Evolutionary conservation across 2,329 filamentous ascomycete genomes (phyloP), one percentile per base, ranked within the genome.

Genomic region (Sclerotinia borealis): DNA sequence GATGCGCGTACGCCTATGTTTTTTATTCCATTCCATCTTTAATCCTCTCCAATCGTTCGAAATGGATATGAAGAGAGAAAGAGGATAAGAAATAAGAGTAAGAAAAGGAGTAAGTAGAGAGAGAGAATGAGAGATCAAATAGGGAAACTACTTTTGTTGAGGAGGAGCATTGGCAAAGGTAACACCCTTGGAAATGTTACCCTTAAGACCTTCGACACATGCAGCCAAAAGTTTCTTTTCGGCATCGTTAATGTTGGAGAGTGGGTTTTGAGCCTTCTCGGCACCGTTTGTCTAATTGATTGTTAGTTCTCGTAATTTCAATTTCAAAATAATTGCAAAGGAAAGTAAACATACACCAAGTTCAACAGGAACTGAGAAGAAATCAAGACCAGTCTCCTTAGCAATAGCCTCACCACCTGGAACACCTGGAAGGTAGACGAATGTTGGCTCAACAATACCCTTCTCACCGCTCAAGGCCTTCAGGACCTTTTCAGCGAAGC

Each of bases 301-400:
- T 81, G 84, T 86, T 89, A 74, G 86, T 90, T 75, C 95, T 89
- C 73, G 97, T 80, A 73, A 98, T 87, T 80, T 43, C 7, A 29
- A 88, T 86, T 86, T 96, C 81, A 73, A 87, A 85, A 75, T 91
- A 2, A 49, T 25, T 4, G 3, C 1, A 15, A 54, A 25, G 31
- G 3, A 90, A 77, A 7, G 13, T 19, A 56, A 97, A 77, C 91
- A 81, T 89, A 96, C 92, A 75, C 95, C 95, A 71, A 99, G 92
- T 81, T 96, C 91, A 71, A 98, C 86, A 66, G 93, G 93, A 62
- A 96, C 92, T 64, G 95, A 96, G 86, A 99, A 99, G 84, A 91
- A 99, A 63, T 99, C 93, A 68, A 85, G 79, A 71, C 92, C 93
- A 66, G 89, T 92, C 74, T 88, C 85, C 83, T 96, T 92, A 67